These are phyloP conservation scores for Gymnopilus junonius DNA, from an alignment of 768 basidiomycete genomes.

Conservation along the genomic window DNA sequence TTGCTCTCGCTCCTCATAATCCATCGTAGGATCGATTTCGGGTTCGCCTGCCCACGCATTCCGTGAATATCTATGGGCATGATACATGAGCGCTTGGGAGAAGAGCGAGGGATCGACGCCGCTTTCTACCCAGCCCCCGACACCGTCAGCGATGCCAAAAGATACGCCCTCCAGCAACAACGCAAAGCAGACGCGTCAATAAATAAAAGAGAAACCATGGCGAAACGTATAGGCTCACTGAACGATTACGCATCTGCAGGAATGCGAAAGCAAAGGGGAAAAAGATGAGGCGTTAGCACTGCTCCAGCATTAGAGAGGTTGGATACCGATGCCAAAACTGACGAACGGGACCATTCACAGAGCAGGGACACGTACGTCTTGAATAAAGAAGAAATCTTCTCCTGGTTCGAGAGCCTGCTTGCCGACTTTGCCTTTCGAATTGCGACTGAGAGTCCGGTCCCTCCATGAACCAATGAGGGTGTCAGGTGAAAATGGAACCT, in stretches of 20 bases:
- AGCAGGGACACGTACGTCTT: slow-evolving; percentile 54
- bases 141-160: slow-evolving; percentile 90
- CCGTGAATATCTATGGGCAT: slow-evolving; percentile 73
- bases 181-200: slow-evolving; percentile 31
- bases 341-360: not conserved
- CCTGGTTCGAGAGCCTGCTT: slow-evolving; percentile 35
- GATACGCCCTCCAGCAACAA: slow-evolving; percentile 61
- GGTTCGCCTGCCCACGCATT: slow-evolving; percentile 85
- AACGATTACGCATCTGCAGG: slow-evolving; percentile 72
- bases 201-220: slow-evolving; percentile 27
- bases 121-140: slow-evolving; percentile 87
- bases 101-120: slow-evolving; percentile 90
- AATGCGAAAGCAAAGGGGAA: not conserved
- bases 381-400: slow-evolving; percentile 61
- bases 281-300: slow-evolving; percentile 15
- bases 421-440: slow-evolving; percentile 27
- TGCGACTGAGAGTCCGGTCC: slow-evolving; percentile 60
- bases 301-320: not conserved
- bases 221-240: slow-evolving; percentile 56
- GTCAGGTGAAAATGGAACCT: slow-evolving; percentile 59
- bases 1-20: slow-evolving; percentile 67
- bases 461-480: slow-evolving; percentile 71
- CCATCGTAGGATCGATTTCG: slow-evolving; percentile 78
- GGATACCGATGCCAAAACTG: not conserved
- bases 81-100: slow-evolving; percentile 90